Conservation (phyloP, 805 yeast species). For the Tetrapisispora arboricola region DNA sequence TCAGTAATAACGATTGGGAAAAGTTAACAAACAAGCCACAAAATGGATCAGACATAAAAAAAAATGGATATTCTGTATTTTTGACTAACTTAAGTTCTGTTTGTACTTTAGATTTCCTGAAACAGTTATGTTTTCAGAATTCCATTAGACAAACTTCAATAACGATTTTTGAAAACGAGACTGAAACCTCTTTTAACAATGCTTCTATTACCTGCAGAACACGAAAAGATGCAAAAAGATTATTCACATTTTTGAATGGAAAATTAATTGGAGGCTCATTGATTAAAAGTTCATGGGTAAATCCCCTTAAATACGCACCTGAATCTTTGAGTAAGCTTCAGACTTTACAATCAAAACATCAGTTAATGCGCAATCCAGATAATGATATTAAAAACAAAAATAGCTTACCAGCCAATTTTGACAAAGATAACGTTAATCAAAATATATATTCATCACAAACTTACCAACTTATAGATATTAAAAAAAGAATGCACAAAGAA, state of each 20-base stretch:
- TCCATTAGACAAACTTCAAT: slow-evolving; percentile 14
- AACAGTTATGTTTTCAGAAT: slow-evolving; percentile 19
- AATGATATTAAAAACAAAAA: too few species aligned
- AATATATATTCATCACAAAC: too few species aligned
- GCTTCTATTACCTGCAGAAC: slow-evolving; percentile 20
- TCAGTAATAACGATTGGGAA: background rate
- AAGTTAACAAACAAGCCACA: background rate
- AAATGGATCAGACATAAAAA: background rate
- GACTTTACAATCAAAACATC: too few species aligned
- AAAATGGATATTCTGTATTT: slow-evolving; percentile 7
- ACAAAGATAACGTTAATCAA: too few species aligned
- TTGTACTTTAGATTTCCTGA: slow-evolving; percentile 22
- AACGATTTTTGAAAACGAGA: slow-evolving; percentile 11
- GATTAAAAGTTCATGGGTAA: slow-evolving; percentile 18
- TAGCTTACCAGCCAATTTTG: too few species aligned
- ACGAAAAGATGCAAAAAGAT: slow-evolving; percentile 14
- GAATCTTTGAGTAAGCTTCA: too few species aligned
- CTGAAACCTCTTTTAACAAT: slow-evolving; percentile 13
- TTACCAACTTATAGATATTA: too few species aligned
- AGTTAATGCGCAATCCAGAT: too few species aligned
- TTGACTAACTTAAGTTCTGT: slow-evolving; percentile 21
- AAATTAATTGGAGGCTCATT: slow-evolving; percentile 24
- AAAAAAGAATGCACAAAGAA: too few species aligned
- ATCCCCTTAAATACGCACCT: background rate
- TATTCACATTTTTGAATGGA: slow-evolving; percentile 15